Base-by-base conservation (phyloP, 768 basidiomycete species). In the Gelatoporia subvermispora region DNA sequence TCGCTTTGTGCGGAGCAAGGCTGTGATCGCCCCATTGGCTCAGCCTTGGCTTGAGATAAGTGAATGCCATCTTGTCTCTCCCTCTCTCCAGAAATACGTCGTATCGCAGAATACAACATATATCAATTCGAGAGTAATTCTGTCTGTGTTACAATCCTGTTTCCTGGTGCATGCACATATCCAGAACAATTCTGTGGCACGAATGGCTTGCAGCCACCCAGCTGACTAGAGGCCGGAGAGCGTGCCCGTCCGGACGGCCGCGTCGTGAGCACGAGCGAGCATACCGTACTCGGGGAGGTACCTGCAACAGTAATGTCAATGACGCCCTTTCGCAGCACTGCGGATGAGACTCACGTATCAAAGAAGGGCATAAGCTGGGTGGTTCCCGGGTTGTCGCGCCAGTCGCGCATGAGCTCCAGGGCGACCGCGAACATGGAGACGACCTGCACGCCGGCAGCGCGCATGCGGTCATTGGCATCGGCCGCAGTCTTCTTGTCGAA, bases 371-470 rank as follows among this genome's bases (percentile, higher is more conserved):
- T 43, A 56, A 76, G 49, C 56, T 75, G 65, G 16, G 42, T 16
- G 1, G 72, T 54, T 3, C 74, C 75, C n/a, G 76, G 74, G 4
- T 69, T 71, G 53, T 68, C 65, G 47, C 73, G 69, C 76, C 76
- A 78, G 59, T 78, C 75, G 36, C 74, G 61, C 74, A 78, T 75
- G 35, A 76, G 65, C 57, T 78, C 76, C 23, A 60, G 62, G 16
- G 64, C 60, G 37, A 76, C 60, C 7, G 75, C 69, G 53, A 76
- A 76, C 54, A 68, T 57, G 4, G 74, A 75, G 5, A 73, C 48
- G 17, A 78, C 68, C 20, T 75, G 65, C 4, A 78, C 71, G 8
- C 74, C 75, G 8, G 72, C 74, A 9, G 57, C 65, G 39, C 74
- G 69, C 75, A 76, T 76, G 40, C 75, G 69, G 43, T 67, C 69